Evolutionary conservation across 2,329 filamentous ascomycete genomes (phyloP).

Genomic region (Macrophomina pseudophaseolina): DNA sequence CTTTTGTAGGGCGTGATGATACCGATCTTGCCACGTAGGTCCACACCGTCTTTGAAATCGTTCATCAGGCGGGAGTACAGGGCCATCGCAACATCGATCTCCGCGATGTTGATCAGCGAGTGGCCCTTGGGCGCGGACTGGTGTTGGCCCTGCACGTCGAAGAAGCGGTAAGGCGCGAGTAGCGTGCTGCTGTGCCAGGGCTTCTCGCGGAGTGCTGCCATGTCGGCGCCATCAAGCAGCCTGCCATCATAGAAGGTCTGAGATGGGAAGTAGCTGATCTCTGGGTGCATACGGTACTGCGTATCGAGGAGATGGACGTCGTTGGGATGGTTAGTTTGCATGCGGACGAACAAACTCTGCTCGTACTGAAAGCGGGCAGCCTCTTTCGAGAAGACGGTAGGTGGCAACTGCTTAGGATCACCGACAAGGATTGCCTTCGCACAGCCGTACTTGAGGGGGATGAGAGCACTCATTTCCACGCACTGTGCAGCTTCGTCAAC

Average conservation of each 20-base stretch:
- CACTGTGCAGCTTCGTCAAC: constrained; percentile 99
- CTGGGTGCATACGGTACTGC: constrained; percentile 99
- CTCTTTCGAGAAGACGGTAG: constrained; percentile 92
- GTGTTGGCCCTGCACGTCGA: constrained; percentile 90
- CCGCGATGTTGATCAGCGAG: constrained; percentile 86
- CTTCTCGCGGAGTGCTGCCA: constrained; percentile 74
- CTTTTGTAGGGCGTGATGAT: constrained; percentile 99
- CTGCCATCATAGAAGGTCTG: constrained; percentile 88
- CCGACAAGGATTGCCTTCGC: constrained; percentile 96
- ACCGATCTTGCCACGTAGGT: constrained; percentile 84
- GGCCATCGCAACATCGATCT: constrained; percentile 83
- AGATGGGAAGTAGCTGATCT: constrained; percentile 91
- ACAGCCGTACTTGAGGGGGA: constrained; percentile 96
- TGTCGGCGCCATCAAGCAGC: constrained; percentile 82
- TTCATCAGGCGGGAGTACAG: constrained; percentile 79
- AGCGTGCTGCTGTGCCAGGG: constrained; percentile 85
- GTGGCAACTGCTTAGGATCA: constrained; percentile 95
- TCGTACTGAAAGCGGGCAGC: constrained; percentile 94
- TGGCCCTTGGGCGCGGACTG: constrained; percentile 80
- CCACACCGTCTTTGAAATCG: constrained; percentile 65
- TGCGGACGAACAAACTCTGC: constrained; percentile 96
- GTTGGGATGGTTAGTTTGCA: constrained; percentile 89
- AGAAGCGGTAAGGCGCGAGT: constrained; percentile 94
- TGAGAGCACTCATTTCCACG: constrained; percentile 93
- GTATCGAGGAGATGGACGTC: constrained; percentile 95